These are phyloP conservation scores for Cryomyces minteri DNA, from an alignment of 495 filamentous ascomycete species.

Conservation along the genomic window DNA sequence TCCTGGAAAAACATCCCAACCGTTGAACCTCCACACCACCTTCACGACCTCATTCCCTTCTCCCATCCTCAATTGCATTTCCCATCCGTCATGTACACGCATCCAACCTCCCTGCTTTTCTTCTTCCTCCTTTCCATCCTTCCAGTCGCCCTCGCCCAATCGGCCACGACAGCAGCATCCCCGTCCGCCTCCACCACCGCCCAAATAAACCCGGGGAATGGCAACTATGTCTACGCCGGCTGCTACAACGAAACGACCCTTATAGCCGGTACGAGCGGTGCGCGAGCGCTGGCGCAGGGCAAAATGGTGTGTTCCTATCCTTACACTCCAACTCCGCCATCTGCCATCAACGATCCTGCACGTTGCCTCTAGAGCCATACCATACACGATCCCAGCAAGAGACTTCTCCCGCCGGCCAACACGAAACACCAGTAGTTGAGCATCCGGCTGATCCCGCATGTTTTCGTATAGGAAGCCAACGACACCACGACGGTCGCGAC, in stretches of 20 bases:
- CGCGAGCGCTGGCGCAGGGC: conserved; percentile 9
- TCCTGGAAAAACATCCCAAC: no score
- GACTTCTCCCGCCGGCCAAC: neutral
- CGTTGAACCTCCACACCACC: no score
- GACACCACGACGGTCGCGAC: conserved; percentile 12
- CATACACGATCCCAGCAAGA: neutral
- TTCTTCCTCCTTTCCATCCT: neutral
- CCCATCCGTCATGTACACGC: no score
- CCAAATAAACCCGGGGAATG: neutral
- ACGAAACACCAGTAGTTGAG: neutral
- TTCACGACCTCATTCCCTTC: no score
- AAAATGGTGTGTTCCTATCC: conserved; percentile 4
- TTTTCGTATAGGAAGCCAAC: conserved; percentile 5
- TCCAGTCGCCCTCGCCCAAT: neutral
- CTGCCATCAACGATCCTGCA: neutral
- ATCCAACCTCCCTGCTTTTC: neutral
- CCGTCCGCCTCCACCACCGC: neutral
- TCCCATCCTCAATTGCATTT: no score
- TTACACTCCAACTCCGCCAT: neutral
- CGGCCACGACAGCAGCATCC: neutral
- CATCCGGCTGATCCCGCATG: neutral
- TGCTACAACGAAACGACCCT: conserved; percentile 20
- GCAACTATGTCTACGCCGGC: conserved; percentile 13
- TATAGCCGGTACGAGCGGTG: neutral
- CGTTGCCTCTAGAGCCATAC: neutral